phyloP scores from a whole-genome alignment of 2,329 filamentous ascomycete genomes.

The Stagonosporopsis chrysanthemi region DNA sequence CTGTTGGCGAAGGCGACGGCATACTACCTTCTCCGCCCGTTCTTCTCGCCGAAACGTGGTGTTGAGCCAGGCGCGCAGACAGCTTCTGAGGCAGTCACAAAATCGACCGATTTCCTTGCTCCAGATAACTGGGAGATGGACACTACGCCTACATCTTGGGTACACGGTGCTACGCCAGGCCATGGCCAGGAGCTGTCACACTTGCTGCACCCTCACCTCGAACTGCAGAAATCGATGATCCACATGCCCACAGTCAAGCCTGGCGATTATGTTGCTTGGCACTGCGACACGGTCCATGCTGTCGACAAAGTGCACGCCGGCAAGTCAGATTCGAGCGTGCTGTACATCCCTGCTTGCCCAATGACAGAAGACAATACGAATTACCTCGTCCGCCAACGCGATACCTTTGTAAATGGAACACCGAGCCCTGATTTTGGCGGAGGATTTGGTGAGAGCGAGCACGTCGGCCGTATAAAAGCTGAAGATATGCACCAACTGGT shows the following conservation, averaged over 20 bases:
- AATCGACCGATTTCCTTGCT: constrained; percentile 55
- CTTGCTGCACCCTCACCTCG: constrained; percentile 72
- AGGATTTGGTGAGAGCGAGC: constrained; percentile 68
- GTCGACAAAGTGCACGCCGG: constrained; percentile 83
- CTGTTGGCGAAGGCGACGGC: constrained; percentile 76
- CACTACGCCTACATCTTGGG: constrained; percentile 60
- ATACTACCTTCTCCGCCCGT: constrained; percentile 83
- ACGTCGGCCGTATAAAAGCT: constrained; percentile 52
- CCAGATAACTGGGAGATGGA: constrained; percentile 69
- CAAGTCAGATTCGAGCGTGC: constrained; percentile 75
- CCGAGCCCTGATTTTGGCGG: constrained; percentile 60
- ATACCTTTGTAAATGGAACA: constrained; percentile 71
- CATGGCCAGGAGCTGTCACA: constrained; percentile 73
- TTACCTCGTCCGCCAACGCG: constrained; percentile 74
- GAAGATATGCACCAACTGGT: constrained; percentile 52
- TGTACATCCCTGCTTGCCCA: constrained; percentile 90
- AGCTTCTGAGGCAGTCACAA: constrained; percentile 38
- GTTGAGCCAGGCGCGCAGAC: constrained; percentile 43
- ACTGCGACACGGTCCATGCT: constrained; percentile 81
- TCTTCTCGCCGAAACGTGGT: constrained; percentile 68
- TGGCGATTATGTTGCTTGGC: constrained; percentile 80
- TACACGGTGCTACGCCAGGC: constrained; percentile 75
- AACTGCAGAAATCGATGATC: constrained; percentile 73
- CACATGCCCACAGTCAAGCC: constrained; percentile 73
- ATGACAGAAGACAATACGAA: constrained; percentile 76